These are phyloP conservation scores for Mucor sp. DNA, from an alignment of 371 early-diverging fungal genomes.

Conservation along the genomic window DNA sequence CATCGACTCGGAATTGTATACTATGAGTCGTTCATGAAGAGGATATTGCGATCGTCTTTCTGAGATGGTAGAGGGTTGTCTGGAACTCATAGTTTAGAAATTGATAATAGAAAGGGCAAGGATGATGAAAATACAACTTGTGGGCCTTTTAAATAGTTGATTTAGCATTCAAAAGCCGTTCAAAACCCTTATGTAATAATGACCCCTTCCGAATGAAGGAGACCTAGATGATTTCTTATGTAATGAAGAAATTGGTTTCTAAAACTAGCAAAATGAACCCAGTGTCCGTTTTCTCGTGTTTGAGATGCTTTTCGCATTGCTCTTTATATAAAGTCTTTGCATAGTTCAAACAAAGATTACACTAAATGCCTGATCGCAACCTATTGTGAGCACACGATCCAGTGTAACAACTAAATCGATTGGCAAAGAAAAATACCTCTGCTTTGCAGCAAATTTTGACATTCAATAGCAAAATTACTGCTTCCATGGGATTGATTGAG, in stretches of 20 bases:
- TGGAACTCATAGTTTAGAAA: background rate
- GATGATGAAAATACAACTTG: background rate
- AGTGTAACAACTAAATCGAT: background rate
- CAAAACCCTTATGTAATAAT: background rate
- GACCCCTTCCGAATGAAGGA: background rate
- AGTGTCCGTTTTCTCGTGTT: background rate
- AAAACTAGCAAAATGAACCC: background rate
- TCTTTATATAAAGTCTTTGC: background rate
- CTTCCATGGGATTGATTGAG: background rate
- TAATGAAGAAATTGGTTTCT: background rate
- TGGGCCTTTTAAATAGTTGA: background rate
- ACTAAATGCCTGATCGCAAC: background rate
- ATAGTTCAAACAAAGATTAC: background rate
- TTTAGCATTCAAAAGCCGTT: background rate
- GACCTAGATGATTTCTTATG: background rate
- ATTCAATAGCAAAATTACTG: background rate
- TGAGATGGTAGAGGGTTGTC: background rate
- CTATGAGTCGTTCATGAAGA: slow-evolving; percentile 8
- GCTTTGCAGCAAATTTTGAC: background rate
- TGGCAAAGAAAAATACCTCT: background rate
- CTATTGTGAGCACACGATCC: background rate
- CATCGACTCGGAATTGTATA: slow-evolving; percentile 10
- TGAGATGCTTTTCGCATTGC: background rate
- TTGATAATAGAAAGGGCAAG: background rate
- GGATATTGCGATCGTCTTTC: slow-evolving; percentile 10